Evolutionary conservation across 192 early-diverging fungal genomes (phyloP), one percentile per base, ranked within the genome.

Genomic region (Linnemannia zychae): DNA sequence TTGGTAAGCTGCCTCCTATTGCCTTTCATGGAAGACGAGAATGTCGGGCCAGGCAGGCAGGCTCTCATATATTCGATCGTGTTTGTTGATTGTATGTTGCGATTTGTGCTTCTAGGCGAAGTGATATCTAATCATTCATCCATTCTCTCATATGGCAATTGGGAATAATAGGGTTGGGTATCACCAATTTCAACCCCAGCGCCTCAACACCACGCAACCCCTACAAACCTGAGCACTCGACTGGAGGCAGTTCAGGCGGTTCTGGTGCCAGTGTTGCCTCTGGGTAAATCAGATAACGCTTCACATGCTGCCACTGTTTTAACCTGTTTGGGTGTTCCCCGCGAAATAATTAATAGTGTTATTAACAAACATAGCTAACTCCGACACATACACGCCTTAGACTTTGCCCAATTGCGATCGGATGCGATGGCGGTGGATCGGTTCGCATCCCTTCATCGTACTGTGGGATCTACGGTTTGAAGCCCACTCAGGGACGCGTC

Each of bases 381-480:
- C 38, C 60, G n/a, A 63, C 75, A 33, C 60, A n/a, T 17, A n/a
- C n/a, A n/a, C 24, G 24, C n/a, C 20, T 31, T 52, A 84, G 82
- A 24, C 77, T 95, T 28, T 89, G 85, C 66, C 95, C 95, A 24
- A 90, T 96, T 40, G 90, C 91, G 34, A 90, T 96, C 67, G 95
- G 95, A 28, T 88, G 91, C 36, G 92, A 95, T 90, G 92, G 93
- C 17, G 95, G 94, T 53, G 93, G 95, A 60, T 93, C 90, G 1
- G 88, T 95, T 24, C 87, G 94, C 46, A 90, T 95, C 57, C 95
- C 95, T 31, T 86, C 93, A 1, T 75, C 94, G 2, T 94, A 92
- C 76, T 94, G 92, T 87, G 95, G 95, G 28, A 74, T 95, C 24
- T 96, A 91, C 82, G 95, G 95, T 12, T 79, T 96, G 48, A 96